phyloP scores from a whole-genome alignment of 176 grass and related monocot species.

The Echinochloa phyllopogon region DNA sequence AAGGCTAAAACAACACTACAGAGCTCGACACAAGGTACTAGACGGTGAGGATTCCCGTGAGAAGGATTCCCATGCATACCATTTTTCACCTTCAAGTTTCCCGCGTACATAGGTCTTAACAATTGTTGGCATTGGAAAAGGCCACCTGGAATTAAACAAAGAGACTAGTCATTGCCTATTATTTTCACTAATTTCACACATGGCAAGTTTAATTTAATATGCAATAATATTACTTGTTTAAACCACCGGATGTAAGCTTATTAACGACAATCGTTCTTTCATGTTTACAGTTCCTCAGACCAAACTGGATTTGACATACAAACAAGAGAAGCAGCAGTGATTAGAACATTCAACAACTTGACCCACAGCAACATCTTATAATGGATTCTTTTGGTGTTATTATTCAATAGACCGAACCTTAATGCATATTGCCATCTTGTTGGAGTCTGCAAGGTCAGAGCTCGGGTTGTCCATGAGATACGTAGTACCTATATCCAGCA shows the following conservation, averaged over 20 bases:
- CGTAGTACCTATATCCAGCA: neutral
- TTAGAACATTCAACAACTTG: neutral
- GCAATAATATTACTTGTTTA: neutral
- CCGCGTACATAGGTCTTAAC: neutral
- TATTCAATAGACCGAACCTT: neutral
- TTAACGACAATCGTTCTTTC: neutral
- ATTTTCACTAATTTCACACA: neutral
- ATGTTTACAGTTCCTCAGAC: neutral
- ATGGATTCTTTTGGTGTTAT: neutral
- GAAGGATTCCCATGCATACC: neutral
- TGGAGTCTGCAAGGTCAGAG: neutral
- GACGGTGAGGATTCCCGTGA: neutral
- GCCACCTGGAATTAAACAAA: constrained; percentile 6
- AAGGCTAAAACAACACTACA: neutral
- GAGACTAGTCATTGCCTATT: neutral
- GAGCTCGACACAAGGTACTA: neutral
- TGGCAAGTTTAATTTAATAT: neutral
- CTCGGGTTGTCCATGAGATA: neutral
- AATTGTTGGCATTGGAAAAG: constrained; percentile 11
- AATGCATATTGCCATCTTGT: neutral
- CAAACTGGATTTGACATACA: neutral
- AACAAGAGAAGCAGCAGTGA: neutral
- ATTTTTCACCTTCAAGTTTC: neutral
- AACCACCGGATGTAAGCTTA: neutral
- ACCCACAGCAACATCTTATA: neutral